A percentile compares a stretch with the other conserved stretches of the same genome.
These are phyloP conservation scores for Collybia sp. DNA, from an alignment of 768 basidiomycete genomes.

Conservation along the genomic window DNA sequence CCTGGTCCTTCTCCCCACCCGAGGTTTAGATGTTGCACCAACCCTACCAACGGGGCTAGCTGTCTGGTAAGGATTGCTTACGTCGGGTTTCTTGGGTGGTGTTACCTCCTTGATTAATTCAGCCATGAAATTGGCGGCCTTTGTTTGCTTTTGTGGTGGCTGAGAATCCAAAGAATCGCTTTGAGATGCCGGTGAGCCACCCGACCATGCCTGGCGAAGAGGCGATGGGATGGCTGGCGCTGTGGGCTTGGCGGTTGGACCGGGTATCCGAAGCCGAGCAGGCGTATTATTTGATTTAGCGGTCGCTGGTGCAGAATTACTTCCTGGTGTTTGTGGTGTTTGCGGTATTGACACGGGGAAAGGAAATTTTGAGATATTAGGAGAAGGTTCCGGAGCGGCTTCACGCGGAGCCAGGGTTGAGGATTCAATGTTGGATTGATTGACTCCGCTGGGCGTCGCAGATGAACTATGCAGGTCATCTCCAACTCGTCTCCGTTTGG, in stretches of 20 bases:
- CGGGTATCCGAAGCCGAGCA: conserved; percentile 37
- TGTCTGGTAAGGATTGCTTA: conserved; percentile 76
- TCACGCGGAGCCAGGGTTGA: conserved; percentile 21
- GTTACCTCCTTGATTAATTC: conserved; percentile 70
- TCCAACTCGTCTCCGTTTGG: conserved; percentile 59
- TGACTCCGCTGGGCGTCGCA: conserved; percentile 21
- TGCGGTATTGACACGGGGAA: conserved; percentile 26
- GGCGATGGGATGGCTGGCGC: conserved; percentile 69
- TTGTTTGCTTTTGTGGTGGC: conserved; percentile 45
- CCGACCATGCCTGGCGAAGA: conserved; percentile 69
- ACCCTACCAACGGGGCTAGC: conserved; percentile 57
- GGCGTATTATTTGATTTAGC: conserved; percentile 14
- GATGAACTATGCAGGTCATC: conserved; percentile 31
- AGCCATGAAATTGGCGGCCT: conserved; percentile 65
- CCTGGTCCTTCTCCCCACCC: conserved; percentile 39
- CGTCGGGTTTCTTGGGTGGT: conserved; percentile 58
- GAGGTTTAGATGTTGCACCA: conserved; percentile 31
- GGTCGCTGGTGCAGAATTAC: conserved; percentile 11
- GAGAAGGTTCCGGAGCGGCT: conserved; percentile 29
- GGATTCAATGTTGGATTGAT: conserved; percentile 10
- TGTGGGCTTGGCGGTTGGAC: conserved; percentile 42
- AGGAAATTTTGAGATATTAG: conserved; percentile 23
- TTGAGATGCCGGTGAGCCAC: conserved; percentile 29
- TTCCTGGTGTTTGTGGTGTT: conserved; percentile 13
- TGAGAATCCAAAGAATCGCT: conserved; percentile 20